Percentiles rank a stretch among this genome's conserved stretches.
Conservation (phyloP, 2,329 filamentous ascomycete genomes). For the Gaeumannomyces sp. region DNA sequence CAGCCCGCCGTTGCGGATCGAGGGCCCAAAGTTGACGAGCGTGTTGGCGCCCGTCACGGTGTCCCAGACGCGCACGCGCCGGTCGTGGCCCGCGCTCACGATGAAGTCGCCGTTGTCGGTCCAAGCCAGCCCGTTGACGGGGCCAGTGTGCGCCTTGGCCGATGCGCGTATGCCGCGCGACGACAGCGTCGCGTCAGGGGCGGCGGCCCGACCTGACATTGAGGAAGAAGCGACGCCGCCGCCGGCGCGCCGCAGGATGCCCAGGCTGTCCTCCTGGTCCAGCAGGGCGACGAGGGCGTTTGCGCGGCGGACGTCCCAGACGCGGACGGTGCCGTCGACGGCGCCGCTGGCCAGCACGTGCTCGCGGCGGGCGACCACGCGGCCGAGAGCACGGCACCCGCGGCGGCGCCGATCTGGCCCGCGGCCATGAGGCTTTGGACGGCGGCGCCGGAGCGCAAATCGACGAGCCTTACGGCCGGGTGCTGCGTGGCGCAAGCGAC, state of each 20-base stretch:
- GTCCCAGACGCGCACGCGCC: slow-evolving; percentile 83
- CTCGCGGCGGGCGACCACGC: slow-evolving; percentile 79
- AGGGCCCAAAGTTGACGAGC: slow-evolving; percentile 78
- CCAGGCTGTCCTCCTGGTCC: slow-evolving; percentile 77
- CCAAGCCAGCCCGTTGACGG: slow-evolving; percentile 82
- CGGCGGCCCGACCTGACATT: slow-evolving; percentile 25
- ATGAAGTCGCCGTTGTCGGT: slow-evolving; percentile 72
- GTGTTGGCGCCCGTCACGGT: slow-evolving; percentile 76
- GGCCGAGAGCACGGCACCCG: slow-evolving; percentile 60
- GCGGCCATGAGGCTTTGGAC: slow-evolving; percentile 67
- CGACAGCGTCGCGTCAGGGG: slow-evolving; percentile 26
- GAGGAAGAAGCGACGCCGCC: slow-evolving; percentile 17
- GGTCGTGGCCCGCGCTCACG: slow-evolving; percentile 76
- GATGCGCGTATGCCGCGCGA: slow-evolving; percentile 36
- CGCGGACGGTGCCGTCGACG: slow-evolving; percentile 73
- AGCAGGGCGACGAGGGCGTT: slow-evolving; percentile 70
- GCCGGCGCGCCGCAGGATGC: slow-evolving; percentile 41
- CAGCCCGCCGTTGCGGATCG: slow-evolving; percentile 66
- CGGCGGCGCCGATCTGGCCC: slow-evolving; percentile 28
- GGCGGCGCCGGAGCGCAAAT: slow-evolving; percentile 73
- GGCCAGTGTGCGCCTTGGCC: slow-evolving; percentile 67
- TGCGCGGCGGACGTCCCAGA: slow-evolving; percentile 84
- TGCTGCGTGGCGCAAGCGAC: slow-evolving; percentile 87
- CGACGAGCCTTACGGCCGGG: slow-evolving; percentile 75
- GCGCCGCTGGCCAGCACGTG: slow-evolving; percentile 78